Base-by-base conservation (phyloP, 2,329 filamentous ascomycete genomes). In the Leptographium radiaticola region DNA sequence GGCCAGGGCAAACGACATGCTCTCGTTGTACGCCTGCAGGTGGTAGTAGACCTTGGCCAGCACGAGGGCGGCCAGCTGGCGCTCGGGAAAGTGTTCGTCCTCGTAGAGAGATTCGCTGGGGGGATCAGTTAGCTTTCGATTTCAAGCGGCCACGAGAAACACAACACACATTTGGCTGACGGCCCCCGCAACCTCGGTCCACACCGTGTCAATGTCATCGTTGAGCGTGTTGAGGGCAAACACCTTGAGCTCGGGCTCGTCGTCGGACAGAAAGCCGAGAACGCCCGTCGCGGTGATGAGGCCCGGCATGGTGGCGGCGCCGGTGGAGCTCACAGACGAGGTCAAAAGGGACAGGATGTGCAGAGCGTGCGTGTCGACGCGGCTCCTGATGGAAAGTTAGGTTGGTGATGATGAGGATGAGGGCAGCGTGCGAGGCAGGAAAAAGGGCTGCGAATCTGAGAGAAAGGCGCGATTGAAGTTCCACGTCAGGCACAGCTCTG, bases 41-140 rank as follows among this genome's bases (percentile, higher is more conserved):
- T 98, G 93, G 67, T 97, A 98, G 75, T 97, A 98, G 61, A 97
- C 89, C 77, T 98, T 98, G 62, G 93, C 87, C 45, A 95, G 86
- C 53, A 98, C 89, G 50, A 98, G 79, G 53, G 93, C 93, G 53
- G 93, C 93, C 54, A 98, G 84, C 68, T 93, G 87, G 65, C 91
- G 88, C 69, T 98, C 87, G 49, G 90, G 87, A 65, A 98, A 98
- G 57, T 81, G 79, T 64, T 95, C 89, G 72, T 98, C 91, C 77
- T 98, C 93, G 71, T 95, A 98, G 51, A 98, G 81, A 53, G 89
- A 88, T 79, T 98, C 93, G 73, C 91, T 97, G 66, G 49, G n/a
- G n/a, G n/a, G n/a, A n/a, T n/a, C n/a, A n/a, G n/a, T n/a, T n/a
- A n/a, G n/a, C n/a, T n/a, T n/a, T n/a, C n/a, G n/a, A n/a, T n/a